Evolutionary conservation across 257 asterid genomes (phyloP).

Genomic region (Solanum virginianum): DNA sequence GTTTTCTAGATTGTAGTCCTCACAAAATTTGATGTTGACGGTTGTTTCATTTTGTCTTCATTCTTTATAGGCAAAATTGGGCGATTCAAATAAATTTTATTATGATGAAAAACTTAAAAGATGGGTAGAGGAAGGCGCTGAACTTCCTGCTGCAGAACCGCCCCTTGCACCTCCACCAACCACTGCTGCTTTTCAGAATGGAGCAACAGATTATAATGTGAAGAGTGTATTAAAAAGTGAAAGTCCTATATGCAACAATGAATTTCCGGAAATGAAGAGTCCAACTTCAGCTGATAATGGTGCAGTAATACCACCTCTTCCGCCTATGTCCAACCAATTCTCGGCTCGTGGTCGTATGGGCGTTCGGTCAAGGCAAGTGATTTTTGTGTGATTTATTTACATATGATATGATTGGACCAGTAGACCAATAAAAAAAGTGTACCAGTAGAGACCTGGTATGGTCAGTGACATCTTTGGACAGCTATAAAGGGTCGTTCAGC

Average conservation of each 20-base stretch:
- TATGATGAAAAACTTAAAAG: conserved; percentile 83
- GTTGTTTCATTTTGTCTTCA: background rate
- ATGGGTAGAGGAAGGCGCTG: conserved; percentile 98
- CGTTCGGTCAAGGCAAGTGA: conserved; percentile 74
- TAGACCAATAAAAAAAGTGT: background rate
- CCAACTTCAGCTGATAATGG: conserved; percentile 39
- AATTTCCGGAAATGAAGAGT: conserved; percentile 48
- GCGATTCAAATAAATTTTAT: conserved; percentile 75
- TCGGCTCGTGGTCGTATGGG: conserved; percentile 79
- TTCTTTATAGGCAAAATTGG: conserved; percentile 74
- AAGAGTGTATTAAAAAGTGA: conserved; percentile 51
- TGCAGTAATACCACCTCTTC: conserved; percentile 91
- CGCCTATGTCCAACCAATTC: conserved; percentile 84
- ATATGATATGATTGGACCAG: background rate
- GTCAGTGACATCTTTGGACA: background rate
- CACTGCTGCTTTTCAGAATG: conserved; percentile 67
- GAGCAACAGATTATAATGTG: conserved; percentile 59
- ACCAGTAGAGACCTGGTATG: background rate
- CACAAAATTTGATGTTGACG: background rate
- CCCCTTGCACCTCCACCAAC: conserved; percentile 80
- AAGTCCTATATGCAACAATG: conserved; percentile 26
- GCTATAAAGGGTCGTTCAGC: background rate
- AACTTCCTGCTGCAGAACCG: conserved; percentile 54
- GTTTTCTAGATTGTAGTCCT: background rate
- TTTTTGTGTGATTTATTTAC: background rate